Percentiles rank a stretch among this genome's conserved stretches.
Evolutionary conservation across 2,329 filamentous ascomycete species (phyloP).

Genomic region (Cyanodermella asteris): DNA sequence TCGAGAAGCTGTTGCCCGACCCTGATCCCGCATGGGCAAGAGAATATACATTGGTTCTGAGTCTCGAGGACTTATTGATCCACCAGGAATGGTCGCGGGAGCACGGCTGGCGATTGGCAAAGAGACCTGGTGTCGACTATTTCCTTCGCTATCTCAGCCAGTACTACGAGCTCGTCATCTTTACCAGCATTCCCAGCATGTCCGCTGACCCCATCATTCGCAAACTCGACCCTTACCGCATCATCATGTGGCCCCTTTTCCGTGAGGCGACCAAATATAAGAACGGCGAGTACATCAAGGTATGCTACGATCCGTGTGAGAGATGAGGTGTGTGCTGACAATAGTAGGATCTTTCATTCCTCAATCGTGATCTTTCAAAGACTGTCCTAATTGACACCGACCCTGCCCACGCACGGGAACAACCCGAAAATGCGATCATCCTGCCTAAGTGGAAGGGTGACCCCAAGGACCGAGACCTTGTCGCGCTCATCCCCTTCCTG

Average conservation of each 20-base stretch:
- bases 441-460: conserved; percentile 79
- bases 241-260: conserved; percentile 88
- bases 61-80: conserved; percentile 78
- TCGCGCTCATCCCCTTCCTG: conserved; percentile 82
- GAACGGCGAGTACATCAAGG: conserved; percentile 90
- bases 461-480: conserved; percentile 61
- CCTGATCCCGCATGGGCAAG: conserved; percentile 55
- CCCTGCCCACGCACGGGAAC: conserved; percentile 55
- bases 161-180: conserved; percentile 94
- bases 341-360: conserved; percentile 71
- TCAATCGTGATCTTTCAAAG: conserved; percentile 89
- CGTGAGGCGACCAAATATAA: conserved; percentile 94
- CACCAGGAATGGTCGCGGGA: conserved; percentile 90
- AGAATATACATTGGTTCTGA: conserved; percentile 81
- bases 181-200: conserved; percentile 68
- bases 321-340: conserved; percentile 9
- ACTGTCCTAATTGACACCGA: conserved; percentile 88
- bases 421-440: conserved; percentile 92
- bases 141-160: conserved; percentile 91
- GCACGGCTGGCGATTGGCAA: conserved; percentile 86
- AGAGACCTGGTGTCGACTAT: conserved; percentile 88
- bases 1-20: conserved; percentile 67
- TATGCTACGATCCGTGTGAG: conserved; percentile 16
- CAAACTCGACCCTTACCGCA: conserved; percentile 85
- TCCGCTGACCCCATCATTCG: conserved; percentile 72